Conservation (phyloP, 176 grass and related monocot species). For the Saccharum officinarum region DNA sequence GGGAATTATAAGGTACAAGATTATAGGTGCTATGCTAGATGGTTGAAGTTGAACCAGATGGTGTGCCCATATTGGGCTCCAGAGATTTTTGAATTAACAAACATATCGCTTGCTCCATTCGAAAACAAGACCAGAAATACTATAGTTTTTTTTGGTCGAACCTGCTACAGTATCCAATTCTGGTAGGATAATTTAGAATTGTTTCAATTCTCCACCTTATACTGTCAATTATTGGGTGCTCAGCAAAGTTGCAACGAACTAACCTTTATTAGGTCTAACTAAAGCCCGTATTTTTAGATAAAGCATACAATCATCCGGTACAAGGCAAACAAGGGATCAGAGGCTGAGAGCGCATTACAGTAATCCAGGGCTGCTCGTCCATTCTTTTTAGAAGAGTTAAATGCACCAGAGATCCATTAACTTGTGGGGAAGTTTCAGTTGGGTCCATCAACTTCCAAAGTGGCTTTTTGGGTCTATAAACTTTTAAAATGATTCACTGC, state of each 20-base stretch:
- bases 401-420: too few species aligned
- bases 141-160: background rate
- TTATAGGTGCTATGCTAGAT: background rate
- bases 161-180: background rate
- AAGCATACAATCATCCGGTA: slow-evolving; percentile 36
- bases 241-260: slow-evolving; percentile 25
- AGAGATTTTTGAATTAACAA: background rate
- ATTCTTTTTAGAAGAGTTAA: slow-evolving; percentile 27
- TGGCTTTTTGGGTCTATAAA: too few species aligned
- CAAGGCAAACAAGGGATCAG: slow-evolving; percentile 14
- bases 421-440: too few species aligned
- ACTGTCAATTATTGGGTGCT: slow-evolving; percentile 34
- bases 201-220: slow-evolving; percentile 3
- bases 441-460: too few species aligned
- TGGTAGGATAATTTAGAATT: slow-evolving; percentile 5
- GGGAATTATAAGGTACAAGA: background rate
- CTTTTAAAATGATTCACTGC: too few species aligned
- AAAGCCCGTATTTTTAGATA: background rate
- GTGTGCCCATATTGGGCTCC: slow-evolving; percentile 13
- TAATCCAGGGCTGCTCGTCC: background rate
- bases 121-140: background rate
- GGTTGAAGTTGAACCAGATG: background rate
- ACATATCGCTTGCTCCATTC: background rate
- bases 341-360: slow-evolving; percentile 13
- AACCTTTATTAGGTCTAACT: slow-evolving; percentile 29